Evolutionary conservation across 1,284 basidiomycete species (phyloP), one percentile per base, ranked within the genome.

Genomic region (Cutaneotrichosporon arboriforme): DNA sequence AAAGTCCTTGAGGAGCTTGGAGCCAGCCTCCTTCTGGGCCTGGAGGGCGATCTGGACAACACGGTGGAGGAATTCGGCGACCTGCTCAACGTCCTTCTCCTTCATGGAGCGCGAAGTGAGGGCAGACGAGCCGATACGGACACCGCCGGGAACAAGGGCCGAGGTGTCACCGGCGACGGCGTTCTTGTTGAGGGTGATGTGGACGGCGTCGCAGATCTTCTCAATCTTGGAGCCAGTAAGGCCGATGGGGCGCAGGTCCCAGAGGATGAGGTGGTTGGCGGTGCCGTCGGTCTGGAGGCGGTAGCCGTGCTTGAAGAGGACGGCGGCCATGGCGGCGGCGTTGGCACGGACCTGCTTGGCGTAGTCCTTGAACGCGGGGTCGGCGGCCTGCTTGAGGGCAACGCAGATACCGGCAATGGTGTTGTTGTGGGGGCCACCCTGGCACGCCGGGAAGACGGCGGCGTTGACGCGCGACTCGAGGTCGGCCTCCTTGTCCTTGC

Each of bases 351-450:
- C 91, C 77, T 94, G 90, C 75, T 88, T 86, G 56, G 96, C 96
- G 76, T 98, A 99, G 23, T 81, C 78, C 78, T 90, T 89, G 83
- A 88, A 99, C 34, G 83, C 84, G 12, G 94, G 96, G 72, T 89
- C 85, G 61, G 87, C 81, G 37, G 85, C 96, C 77, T 98, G 96
- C 72, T 88, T 86, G 62, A 99, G 85, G n/a, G 96, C 82, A 18
- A 93, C 94, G 52, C 93, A 93, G 63, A 99, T 83, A 73, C 85
- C 91, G 49, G 94, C 94, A 59, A 99, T 98, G 63, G 96, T 92
- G 81, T 97, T 94, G 82, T 98, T 98, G 82, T 98, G 96, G 46
- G 96, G 96, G 49, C 96, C 96, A 79, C 96, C 96, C 80, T 98
- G 96, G 84, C 94, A 98, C 42, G 96, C 96, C 54, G 96, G 96